phyloP scores from a whole-genome alignment of 1,139 yeast genomes.

The Yamadazyma blattariae region DNA sequence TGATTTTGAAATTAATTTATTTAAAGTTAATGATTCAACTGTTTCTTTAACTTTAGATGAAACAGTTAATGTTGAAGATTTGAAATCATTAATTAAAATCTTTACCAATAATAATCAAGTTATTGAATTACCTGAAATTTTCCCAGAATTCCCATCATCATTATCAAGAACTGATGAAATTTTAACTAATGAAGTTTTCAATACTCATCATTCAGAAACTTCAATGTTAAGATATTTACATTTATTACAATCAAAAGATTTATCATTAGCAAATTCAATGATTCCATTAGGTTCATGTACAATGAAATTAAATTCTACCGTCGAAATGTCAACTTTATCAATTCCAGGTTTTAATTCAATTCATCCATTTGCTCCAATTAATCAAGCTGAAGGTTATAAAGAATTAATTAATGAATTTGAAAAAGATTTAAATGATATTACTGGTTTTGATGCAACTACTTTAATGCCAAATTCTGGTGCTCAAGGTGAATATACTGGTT shows the following conservation, averaged over 20 bases:
- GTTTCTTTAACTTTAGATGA: conserved; percentile 85
- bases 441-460: conserved; percentile 93
- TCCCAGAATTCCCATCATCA: conserved; percentile 53
- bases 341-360: conserved; percentile 89
- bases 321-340: conserved; percentile 89
- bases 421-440: conserved; percentile 82
- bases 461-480: conserved; percentile 98
- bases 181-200: conserved; percentile 75
- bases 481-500: conserved; percentile 95
- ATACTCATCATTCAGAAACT: conserved; percentile 88
- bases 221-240: conserved; percentile 90
- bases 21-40: conserved; percentile 58
- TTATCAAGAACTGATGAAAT: conserved; percentile 61
- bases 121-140: conserved; percentile 12
- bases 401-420: conserved; percentile 76
- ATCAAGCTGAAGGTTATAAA: conserved; percentile 83
- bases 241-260: conserved; percentile 79
- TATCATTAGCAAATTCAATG: conserved; percentile 94
- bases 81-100: conserved; percentile 53
- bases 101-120: conserved; percentile 41
- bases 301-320: conserved; percentile 94
- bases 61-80: conserved; percentile 66
- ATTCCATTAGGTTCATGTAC: conserved; percentile 97
- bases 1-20: conserved; percentile 69
- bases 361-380: conserved; percentile 89